Evolutionary conservation across 164 flowering plant genomes (phyloP), one percentile per base, ranked within the genome.

Genomic region (Sextonia rubra): DNA sequence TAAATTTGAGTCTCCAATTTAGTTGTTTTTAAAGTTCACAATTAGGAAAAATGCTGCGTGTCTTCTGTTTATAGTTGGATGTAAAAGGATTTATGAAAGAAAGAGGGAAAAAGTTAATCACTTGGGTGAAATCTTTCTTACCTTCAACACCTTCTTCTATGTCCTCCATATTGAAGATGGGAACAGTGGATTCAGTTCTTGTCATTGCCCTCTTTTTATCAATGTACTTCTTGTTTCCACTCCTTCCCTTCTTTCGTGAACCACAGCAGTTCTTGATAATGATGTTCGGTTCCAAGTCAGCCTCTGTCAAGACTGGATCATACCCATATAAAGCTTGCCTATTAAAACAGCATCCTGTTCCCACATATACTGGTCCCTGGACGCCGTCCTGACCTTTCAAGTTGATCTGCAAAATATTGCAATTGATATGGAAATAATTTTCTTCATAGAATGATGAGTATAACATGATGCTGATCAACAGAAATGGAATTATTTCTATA

Each of bases 331-430:
- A 79, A 71, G 99, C 99, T 78, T 92, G 98, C 83, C 99, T 84
- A 77, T 91, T 95, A 83, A 95, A 95, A 85, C 97, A 91, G 72
- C 97, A 91, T 29, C 99, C 99, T 18, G 99, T 95, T 69, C 99
- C 99, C 82, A 95, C 99, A 75, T 95, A 95, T 29, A 95, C 94
- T 25, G 99, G 99, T 37, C 99, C 99, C 75, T 95, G 99, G 77
- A 95, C 82, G 74, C 99, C 99, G 85, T 95, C 99, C 77, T 83
- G 78, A 70, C 97, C 99, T 80, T 95, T 95, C 94, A 95, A 82
- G 85, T 95, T 95, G 74, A 95, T 90, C 99, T 95, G 86, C 77
- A 80, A 62, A 29, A 72, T 4, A 64, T 37, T 37, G 9, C 44
- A 37, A 37, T 37, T 37, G 44, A 37, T 37, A 37, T 0, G 44